phyloP scores from a whole-genome alignment of 352 stramenopile genomes.

The Phytophthora kernoviae region DNA sequence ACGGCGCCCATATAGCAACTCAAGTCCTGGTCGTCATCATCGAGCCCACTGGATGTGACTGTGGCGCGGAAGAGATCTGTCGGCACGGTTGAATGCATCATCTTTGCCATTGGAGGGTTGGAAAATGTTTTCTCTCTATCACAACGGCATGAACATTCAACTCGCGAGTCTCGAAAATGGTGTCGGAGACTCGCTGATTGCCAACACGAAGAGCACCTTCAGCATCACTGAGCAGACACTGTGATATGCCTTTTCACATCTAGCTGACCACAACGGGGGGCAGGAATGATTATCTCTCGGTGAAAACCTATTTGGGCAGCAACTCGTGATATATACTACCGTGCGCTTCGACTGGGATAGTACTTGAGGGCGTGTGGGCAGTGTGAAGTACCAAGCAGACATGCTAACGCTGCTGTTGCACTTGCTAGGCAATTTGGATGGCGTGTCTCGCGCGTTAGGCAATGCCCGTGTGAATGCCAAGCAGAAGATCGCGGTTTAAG shows the following conservation, averaged over 20 bases:
- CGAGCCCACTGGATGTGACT: conserved; percentile 44
- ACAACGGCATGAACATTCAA: too few species aligned
- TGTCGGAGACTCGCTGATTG: too few species aligned
- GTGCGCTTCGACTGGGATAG: conserved; percentile 5
- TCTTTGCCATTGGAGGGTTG: conserved; percentile 42
- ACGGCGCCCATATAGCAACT: conserved; percentile 53
- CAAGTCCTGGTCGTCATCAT: conserved; percentile 28
- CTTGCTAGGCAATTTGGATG: conserved; percentile 1
- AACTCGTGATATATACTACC: too few species aligned
- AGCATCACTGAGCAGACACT: too few species aligned
- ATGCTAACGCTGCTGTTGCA: conserved; percentile 6
- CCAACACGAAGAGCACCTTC: too few species aligned
- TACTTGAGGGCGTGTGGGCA: not conserved
- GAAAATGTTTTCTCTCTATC: too few species aligned
- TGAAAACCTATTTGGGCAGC: too few species aligned
- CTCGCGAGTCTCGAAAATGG: too few species aligned
- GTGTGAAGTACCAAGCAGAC: conserved; percentile 1
- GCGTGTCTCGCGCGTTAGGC: not conserved
- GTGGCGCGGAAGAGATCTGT: conserved; percentile 80
- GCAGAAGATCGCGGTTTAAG: too few species aligned
- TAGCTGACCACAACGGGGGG: too few species aligned
- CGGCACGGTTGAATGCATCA: conserved; percentile 83
- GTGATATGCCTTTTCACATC: too few species aligned
- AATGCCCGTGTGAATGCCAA: not conserved
- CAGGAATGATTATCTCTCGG: too few species aligned